Percentiles rank a stretch among this genome's conserved stretches.
Conservation (phyloP, 305 asterid species). For the Rubia tinctorum region DNA sequence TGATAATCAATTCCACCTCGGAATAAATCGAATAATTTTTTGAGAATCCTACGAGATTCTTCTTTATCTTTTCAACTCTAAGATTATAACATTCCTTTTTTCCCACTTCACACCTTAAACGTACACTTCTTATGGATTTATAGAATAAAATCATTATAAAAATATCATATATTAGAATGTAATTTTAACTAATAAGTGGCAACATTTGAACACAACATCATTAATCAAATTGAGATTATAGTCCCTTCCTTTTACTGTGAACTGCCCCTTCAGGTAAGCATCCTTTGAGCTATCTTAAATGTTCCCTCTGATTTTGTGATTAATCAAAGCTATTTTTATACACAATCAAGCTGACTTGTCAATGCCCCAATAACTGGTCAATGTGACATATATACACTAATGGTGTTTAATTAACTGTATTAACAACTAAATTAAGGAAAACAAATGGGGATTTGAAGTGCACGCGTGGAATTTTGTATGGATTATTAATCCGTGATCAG, state of each 20-base stretch:
- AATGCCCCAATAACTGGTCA: background rate
- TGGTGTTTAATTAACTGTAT: background rate
- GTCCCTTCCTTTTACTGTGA: background rate
- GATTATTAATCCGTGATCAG: conserved; percentile 5
- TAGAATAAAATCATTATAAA: no score
- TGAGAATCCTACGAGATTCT: no score
- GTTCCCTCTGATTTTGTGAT: background rate
- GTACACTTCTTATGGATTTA: no score
- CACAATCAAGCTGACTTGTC: background rate
- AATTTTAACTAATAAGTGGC: no score
- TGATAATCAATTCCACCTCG: no score
- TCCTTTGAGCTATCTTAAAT: background rate
- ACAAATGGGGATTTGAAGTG: background rate
- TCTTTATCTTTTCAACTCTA: no score
- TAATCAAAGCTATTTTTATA: background rate
- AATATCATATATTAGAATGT: no score
- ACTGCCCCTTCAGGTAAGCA: background rate
- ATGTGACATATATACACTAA: background rate
- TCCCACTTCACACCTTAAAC: no score
- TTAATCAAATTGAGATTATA: background rate
- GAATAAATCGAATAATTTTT: no score
- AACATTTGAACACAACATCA: no score
- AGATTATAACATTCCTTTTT: no score
- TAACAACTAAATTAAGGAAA: background rate
- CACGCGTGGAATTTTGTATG: conserved; percentile 7